Base-by-base conservation (phyloP, 345 rosid genomes). In the Alliaria petiolata region DNA sequence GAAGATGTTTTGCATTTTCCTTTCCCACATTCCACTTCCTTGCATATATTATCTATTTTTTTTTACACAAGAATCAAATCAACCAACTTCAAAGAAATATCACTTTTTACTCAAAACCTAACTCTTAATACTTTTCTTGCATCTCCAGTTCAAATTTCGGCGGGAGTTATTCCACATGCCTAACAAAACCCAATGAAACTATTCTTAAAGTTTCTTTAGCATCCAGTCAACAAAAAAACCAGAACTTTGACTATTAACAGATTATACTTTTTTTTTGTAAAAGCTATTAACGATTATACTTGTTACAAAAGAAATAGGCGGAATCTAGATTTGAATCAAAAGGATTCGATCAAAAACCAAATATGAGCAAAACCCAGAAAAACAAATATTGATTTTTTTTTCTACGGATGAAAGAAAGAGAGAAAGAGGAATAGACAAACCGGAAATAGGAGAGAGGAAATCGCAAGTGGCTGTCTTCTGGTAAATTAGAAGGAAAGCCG, bases 11-110 rank as follows among this genome's bases (percentile, higher is more conserved):
- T 83, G 83, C 96, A 90, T 19, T 72, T 76, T 55, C 93, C 96
- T 78, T 42, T 88, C 20, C 93, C 93, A 77, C 96, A 90, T 30
- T 76, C 67, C 79, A 75, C 82, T n/a, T 78, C 70, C 20, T 82
- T 81, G 85, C 96, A 89, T 39, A 79, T 68, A 46, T 77, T 77
- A 67, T 71, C 96, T 89, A n/a, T n/a, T 45, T 4, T 31, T 26
- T 15, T 68, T 3, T 68, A n/a, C 42, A 59, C 62, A 42, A 74
- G 10, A 31, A 47, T 59, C 22, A 3, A 15, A 66, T 62, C 47
- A 58, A 59, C 72, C 31, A 55, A 74, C 55, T 52, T 30, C 51
- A 74, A n/a, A n/a, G n/a, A n/a, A n/a, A n/a, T n/a, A n/a, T n/a
- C 49, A 35, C 22, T 54, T 14, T 72, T 33, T n/a, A 33, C 6